Percentiles rank a stretch among this genome's conserved stretches.
phyloP scores from a whole-genome alignment of 371 early-diverging fungal genomes.

The Choanephora cucurbitarum region DNA sequence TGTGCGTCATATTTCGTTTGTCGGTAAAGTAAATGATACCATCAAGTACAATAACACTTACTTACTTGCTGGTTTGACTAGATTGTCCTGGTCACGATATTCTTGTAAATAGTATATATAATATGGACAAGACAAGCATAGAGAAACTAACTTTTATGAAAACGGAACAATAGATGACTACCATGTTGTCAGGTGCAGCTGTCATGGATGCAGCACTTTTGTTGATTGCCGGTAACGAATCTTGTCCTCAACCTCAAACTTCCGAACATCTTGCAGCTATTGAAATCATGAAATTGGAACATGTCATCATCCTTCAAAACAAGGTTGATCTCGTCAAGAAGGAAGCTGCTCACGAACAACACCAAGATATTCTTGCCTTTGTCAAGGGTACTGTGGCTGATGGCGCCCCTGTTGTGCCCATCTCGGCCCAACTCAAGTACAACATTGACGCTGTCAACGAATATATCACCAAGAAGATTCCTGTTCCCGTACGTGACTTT shows the following conservation, averaged over 20 bases:
- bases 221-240: constrained; percentile 99
- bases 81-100: constrained; percentile 99
- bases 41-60: too few species aligned
- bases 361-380: constrained; percentile 95
- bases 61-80: background rate
- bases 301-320: constrained; percentile 99
- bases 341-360: constrained; percentile 93
- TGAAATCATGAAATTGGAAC: constrained; percentile 98
- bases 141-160: too few species aligned
- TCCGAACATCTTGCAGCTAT: constrained; percentile 99
- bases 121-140: too few species aligned
- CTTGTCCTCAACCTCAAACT: constrained; percentile 99
- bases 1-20: constrained; percentile 98
- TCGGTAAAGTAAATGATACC: constrained; percentile 45
- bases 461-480: constrained; percentile 98
- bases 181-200: constrained; percentile 99
- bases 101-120: constrained; percentile 58
- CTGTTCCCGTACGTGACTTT: constrained; percentile 96
- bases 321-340: constrained; percentile 99
- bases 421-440: constrained; percentile 99
- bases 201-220: constrained; percentile 99
- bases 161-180: constrained; percentile 80
- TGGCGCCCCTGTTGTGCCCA: constrained; percentile 98
- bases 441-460: constrained; percentile 99
- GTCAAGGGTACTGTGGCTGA: constrained; percentile 96